These are phyloP conservation scores for Didymella segeticola DNA, from an alignment of 2,329 filamentous ascomycete species.

Conservation along the genomic window DNA sequence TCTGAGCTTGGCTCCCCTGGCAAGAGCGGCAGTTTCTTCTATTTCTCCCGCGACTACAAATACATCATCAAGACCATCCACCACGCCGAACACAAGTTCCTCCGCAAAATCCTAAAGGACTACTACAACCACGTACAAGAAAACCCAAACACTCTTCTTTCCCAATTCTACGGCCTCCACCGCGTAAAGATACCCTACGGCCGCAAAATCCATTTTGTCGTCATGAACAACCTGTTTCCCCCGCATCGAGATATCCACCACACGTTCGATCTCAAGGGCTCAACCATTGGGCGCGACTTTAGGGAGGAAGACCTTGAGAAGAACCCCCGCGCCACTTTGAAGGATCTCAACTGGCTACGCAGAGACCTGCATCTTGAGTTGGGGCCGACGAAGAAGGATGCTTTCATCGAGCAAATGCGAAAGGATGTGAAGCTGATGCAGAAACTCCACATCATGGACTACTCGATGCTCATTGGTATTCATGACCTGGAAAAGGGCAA, in stretches of 20 bases:
- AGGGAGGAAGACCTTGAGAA: conserved; percentile 84
- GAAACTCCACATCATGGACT: conserved; percentile 95
- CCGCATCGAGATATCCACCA: conserved; percentile 96
- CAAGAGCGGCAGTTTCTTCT: conserved; percentile 99
- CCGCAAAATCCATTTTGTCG: conserved; percentile 97
- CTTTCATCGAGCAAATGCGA: conserved; percentile 89
- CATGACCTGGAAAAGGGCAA: conserved; percentile 91
- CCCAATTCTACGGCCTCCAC: conserved; percentile 96
- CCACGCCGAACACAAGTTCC: conserved; percentile 88
- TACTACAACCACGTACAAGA: conserved; percentile 92
- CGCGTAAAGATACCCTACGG: conserved; percentile 98
- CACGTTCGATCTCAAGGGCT: conserved; percentile 96
- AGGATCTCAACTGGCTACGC: conserved; percentile 95
- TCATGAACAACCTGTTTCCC: conserved; percentile 99
- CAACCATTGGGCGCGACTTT: conserved; percentile 91
- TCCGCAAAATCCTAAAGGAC: conserved; percentile 82
- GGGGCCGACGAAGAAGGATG: conserved; percentile 83
- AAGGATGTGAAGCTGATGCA: conserved; percentile 87
- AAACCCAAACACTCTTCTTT: conserved; percentile 95
- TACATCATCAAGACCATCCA: conserved; percentile 99
- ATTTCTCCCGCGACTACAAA: conserved; percentile 99
- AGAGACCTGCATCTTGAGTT: conserved; percentile 85
- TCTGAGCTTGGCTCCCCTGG: conserved; percentile 96
- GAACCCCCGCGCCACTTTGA: conserved; percentile 91
- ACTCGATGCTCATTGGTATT: conserved; percentile 92